Base-by-base conservation (phyloP, 495 filamentous ascomycete species). In the Hypoxylon rickii region DNA sequence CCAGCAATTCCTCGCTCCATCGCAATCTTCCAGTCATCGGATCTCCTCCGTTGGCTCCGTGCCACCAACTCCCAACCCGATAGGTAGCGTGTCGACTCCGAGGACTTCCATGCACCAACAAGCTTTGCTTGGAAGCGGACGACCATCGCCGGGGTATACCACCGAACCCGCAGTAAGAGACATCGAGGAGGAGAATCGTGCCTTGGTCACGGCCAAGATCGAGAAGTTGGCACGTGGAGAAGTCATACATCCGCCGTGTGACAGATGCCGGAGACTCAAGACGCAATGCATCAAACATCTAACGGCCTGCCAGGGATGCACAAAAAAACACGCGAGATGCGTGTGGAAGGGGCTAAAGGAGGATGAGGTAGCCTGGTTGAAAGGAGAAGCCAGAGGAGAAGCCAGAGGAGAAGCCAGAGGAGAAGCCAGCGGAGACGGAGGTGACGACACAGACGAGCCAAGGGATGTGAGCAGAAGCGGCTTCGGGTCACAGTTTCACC, bases 271-370 rank as follows among this genome's bases (percentile, higher is more conserved):
- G 16, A 80, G 90, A 11, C 75, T 93, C 12, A 84, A 87, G 54
- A 89, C 89, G 77, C 83, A 89, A 51, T 96, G 90, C 44, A 71
- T 90, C 31, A 94, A 93, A 70, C 89, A 95, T 51, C 73, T 91
- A 26, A 93, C 89, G 0, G 88, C 90, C 17, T 96, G 90, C 67
- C 80, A 88, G 69, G 89, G 88, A 29, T 96, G 90, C 70, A 94
- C 90, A 1, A 89, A 88, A 69, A 92, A 93, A 70, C 90, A 94
- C 64, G 88, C 89, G 11, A 91, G 88, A 55, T 96, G 90, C 68
- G 83, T 80, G 17, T 96, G 90, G 90, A 86, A 83, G 53, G 83
- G 86, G 47, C 80, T 92, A 40, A 85, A 82, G 31, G 84, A 90
- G 39, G 83, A 85, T 0, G 90, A 94, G 64, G 57, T 90, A 7